phyloP scores from a whole-genome alignment of 2,329 filamentous ascomycete genomes.

The Xylaria sp. region DNA sequence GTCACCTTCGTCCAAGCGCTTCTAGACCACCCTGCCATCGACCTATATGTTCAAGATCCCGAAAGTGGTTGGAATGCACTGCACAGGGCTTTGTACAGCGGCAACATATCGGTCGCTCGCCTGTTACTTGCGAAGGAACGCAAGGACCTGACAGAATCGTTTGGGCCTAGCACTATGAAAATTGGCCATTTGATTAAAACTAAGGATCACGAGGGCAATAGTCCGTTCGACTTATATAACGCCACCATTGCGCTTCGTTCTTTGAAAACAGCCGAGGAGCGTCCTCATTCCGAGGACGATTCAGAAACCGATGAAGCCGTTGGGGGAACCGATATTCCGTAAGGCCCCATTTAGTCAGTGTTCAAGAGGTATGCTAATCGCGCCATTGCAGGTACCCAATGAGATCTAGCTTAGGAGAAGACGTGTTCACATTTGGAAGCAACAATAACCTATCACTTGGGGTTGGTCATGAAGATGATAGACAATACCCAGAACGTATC shows the following conservation, averaged over 20 bases:
- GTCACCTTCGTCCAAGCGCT: conserved; percentile 81
- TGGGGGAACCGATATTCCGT: conserved; percentile 44
- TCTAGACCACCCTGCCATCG: conserved; percentile 82
- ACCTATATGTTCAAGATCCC: conserved; percentile 86
- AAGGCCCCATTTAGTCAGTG: conserved; percentile 37
- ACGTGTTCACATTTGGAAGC: conserved; percentile 93
- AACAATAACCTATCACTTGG: conserved; percentile 95
- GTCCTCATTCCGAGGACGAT: conserved; percentile 58
- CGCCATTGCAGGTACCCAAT: conserved; percentile 44
- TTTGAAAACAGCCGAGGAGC: conserved; percentile 57
- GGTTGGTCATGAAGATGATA: conserved; percentile 94
- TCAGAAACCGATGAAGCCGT: conserved; percentile 67
- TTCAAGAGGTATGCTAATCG: conserved; percentile 15
- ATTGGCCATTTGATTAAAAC: conserved; percentile 87
- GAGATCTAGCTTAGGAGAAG: conserved; percentile 70
- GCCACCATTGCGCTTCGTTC: conserved; percentile 84
- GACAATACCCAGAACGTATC: conserved; percentile 91
- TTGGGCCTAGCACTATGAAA: conserved; percentile 67
- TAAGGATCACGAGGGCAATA: conserved; percentile 94
- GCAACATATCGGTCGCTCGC: conserved; percentile 87
- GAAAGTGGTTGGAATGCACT: conserved; percentile 98
- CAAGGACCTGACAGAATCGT: conserved; percentile 70
- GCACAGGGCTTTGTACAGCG: conserved; percentile 89
- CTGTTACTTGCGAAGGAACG: conserved; percentile 83
- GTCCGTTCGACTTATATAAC: conserved; percentile 92